Evolutionary conservation across 306 rosid genomes (phyloP), one percentile per base, ranked within the genome.

Genomic region (Citrullus colocynthis): DNA sequence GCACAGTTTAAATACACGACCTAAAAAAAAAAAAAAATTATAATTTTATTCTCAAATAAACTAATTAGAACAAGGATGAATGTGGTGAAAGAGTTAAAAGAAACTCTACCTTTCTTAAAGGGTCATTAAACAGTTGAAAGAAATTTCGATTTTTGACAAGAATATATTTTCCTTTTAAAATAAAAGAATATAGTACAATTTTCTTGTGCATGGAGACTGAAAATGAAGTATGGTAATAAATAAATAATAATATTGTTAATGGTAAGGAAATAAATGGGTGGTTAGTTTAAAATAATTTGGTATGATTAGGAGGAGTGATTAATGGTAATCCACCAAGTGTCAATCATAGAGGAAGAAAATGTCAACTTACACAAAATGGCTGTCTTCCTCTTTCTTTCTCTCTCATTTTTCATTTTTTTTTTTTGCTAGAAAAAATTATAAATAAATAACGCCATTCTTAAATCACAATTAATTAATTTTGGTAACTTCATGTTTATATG

Each of bases 231-330:
- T 55, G 24, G 3, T 6, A 18, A 55, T 55, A 55, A 55, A 18
- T 16, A 24, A 21, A 58, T 57, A 21, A 8, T 20, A 18, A 20
- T 58, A 24, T 0, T 58, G 7, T 21, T 10, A 3, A 32, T 63
- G 41, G 39, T 41, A 67, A 7, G 54, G 5, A 42, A 11, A 42
- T 17, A 66, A 66, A 66, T 16, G 52, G 74, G 5, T 37, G 9
- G 6, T 48, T 72, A 28, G 37, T 72, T 72, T 28, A 24, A 49
- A 16, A 48, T 49, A 14, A 24, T 28, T 21, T 49, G 14, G 36
- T 69, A 37, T 44, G 76, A 71, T 71, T 44, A 69, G 14, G 34
- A 69, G 58, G 60, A 13, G 77, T 72, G 76, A 71, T 71, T 71
- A 71, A 48, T 48, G 21, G 42, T 48, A 72, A 28, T 72, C 24